Conservation (phyloP, 805 yeast genomes). For the Isabelozyma heimii region DNA sequence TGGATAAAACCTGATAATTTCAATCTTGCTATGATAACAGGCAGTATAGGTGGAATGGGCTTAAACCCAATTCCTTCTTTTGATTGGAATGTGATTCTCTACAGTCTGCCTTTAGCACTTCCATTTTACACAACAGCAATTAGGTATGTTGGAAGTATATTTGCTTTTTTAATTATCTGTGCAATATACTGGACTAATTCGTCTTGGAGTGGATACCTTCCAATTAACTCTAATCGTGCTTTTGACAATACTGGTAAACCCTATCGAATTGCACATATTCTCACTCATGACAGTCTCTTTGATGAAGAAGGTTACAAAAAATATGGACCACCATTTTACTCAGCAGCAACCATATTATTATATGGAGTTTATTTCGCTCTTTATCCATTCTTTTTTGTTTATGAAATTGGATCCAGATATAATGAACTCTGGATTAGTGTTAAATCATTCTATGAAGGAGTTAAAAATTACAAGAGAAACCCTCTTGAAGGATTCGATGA, state of each 20-base stretch:
- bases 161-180: conserved; percentile 15
- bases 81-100: conserved; percentile 47
- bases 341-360: conserved; percentile 25
- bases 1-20: conserved; percentile 56
- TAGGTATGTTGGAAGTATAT: conserved; percentile 12
- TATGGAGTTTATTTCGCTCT: conserved; percentile 26
- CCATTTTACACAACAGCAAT: conserved; percentile 36
- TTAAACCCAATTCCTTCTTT: conserved; percentile 54
- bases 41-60: conserved; percentile 46
- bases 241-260: conserved; percentile 47
- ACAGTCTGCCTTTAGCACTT: conserved; percentile 28
- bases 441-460: background rate
- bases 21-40: conserved; percentile 48
- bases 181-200: conserved; percentile 19
- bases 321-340: conserved; percentile 29
- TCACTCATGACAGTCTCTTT: conserved; percentile 31
- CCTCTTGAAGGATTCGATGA: conserved; percentile 30
- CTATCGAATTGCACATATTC: conserved; percentile 41
- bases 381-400: conserved; percentile 22
- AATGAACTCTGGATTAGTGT: background rate
- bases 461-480: conserved; percentile 13
- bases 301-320: conserved; percentile 17
- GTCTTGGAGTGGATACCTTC: conserved; percentile 22
- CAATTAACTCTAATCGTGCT: conserved; percentile 43
- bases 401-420: conserved; percentile 6